Evolutionary conservation across 169 alveolate genomes (phyloP), one percentile per base, ranked within the genome.

Genomic region (Cystoisospora suis): DNA sequence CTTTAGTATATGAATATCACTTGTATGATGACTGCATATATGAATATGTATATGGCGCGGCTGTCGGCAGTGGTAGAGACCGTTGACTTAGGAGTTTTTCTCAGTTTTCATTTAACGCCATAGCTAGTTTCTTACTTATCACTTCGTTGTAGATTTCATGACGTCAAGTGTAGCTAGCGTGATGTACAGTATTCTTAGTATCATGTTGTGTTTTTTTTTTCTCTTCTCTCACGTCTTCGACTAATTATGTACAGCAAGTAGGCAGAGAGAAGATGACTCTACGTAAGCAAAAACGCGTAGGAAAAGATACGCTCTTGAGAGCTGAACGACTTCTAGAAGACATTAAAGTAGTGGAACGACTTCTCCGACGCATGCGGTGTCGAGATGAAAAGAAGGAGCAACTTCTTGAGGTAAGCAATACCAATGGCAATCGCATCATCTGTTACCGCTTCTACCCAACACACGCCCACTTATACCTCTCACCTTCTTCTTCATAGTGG

Each of bases 301-400:
- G 88, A 34, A 81, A 53, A 38, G 88, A 81, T 34, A 36, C 88
- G 88, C 75, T 81, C 56, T 38, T 53, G 47, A 6, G 88, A 27
- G 88, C 88, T 7, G 88, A 81, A 53, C 59, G 65, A 27, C 88
- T 81, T 17, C 88, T 81, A 20, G 88, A 81, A 15, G 88, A 81
- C 49, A 34, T 47, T 53, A 47, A 46, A 17, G 47, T 81, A 6
- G 88, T 81, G 40, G 88, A 81, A 56, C 59, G 65, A 29, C 72
- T 81, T 17, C 77, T 81, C n/a, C 88, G 88, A 72, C 88, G 88
- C 88, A 47, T 81, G 72, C 72, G 88, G 40, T 53, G 47, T 23
- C 88, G 88, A 47, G 88, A 81, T 75, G 88, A 81, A 53, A 81
- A 81, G 75, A 81, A 81, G 88, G 88, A 81, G 32, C 88, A 81